Percentiles rank a stretch among this genome's conserved stretches.
These are phyloP conservation scores for Dryadomyces sulphureus DNA, from an alignment of 2,329 filamentous ascomycete genomes.

Conservation along the genomic window DNA sequence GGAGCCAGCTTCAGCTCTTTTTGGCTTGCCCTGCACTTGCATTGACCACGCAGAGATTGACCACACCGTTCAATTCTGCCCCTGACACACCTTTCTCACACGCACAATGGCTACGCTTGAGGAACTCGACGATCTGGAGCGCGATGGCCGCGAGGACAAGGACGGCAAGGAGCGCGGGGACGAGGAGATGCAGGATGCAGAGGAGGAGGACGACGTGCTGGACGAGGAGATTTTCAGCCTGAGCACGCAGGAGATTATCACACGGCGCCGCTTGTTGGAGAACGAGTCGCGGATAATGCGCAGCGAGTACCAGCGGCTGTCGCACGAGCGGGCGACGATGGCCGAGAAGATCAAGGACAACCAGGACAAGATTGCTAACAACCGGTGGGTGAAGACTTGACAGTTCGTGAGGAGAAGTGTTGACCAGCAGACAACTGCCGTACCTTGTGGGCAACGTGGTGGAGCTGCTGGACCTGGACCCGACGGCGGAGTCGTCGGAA, in stretches of 20 bases:
- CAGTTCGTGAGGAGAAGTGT: too few species aligned
- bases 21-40: too few species aligned
- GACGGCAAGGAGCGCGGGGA: slow-evolving; percentile 17
- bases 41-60: too few species aligned
- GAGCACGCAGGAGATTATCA: slow-evolving; percentile 88
- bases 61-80: too few species aligned
- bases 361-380: slow-evolving; percentile 96
- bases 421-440: slow-evolving; percentile 94
- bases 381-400: slow-evolving; percentile 45
- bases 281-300: slow-evolving; percentile 98
- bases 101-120: slow-evolving; percentile 72
- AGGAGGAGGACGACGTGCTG: slow-evolving; percentile 62
- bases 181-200: slow-evolving; percentile 68
- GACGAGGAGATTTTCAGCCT: slow-evolving; percentile 88
- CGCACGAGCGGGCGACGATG: slow-evolving; percentile 93
- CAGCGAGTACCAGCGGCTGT: slow-evolving; percentile 86
- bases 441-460: slow-evolving; percentile 98
- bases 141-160: slow-evolving; percentile 57
- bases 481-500: slow-evolving; percentile 87
- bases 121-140: slow-evolving; percentile 81
- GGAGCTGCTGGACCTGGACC: slow-evolving; percentile 90
- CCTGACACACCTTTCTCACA: background rate
- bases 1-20: background rate
- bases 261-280: slow-evolving; percentile 79
- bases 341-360: slow-evolving; percentile 99